phyloP scores from a whole-genome alignment of 2,329 filamentous ascomycete species.

The Pseudogymnoascus verrucosus region DNA sequence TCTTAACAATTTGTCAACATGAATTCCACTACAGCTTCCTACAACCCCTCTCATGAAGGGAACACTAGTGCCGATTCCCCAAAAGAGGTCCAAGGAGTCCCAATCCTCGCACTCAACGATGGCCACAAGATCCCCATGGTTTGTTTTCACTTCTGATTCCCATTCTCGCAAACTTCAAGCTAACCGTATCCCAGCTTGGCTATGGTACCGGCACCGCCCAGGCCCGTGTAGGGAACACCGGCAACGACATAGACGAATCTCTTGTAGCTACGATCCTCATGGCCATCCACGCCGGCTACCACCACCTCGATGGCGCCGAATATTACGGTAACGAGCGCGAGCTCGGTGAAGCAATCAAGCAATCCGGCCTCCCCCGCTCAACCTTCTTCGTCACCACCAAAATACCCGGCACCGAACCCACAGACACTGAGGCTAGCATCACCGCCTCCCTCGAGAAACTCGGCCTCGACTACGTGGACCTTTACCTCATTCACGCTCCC shows the following conservation, averaged over 20 bases:
- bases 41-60: slow-evolving; percentile 20
- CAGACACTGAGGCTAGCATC: slow-evolving; percentile 41
- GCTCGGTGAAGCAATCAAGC: slow-evolving; percentile 63
- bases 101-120: slow-evolving; percentile 63
- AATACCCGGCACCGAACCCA: slow-evolving; percentile 31
- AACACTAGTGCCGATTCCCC: slow-evolving; percentile 65
- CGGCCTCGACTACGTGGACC: slow-evolving; percentile 62
- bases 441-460: slow-evolving; percentile 55
- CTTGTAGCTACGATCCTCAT: slow-evolving; percentile 44
- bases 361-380: slow-evolving; percentile 54
- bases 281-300: slow-evolving; percentile 62
- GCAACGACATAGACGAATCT: slow-evolving; percentile 46
- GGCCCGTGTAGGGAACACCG: slow-evolving; percentile 42
- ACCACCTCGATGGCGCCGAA: slow-evolving; percentile 69
- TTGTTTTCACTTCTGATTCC: slow-evolving; percentile 21
- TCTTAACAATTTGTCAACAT: slow-evolving; percentile 24
- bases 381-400: slow-evolving; percentile 64
- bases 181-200: slow-evolving; percentile 42
- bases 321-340: slow-evolving; percentile 60
- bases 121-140: slow-evolving; percentile 65
- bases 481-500: slow-evolving; percentile 58
- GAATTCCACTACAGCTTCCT: slow-evolving; percentile 36
- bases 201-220: slow-evolving; percentile 66
- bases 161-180: neutral
- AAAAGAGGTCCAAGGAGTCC: slow-evolving; percentile 48